Percentiles rank a stretch among this genome's conserved stretches.
Conservation (phyloP, 331 rosid genomes). For the Cydonia oblonga region DNA sequence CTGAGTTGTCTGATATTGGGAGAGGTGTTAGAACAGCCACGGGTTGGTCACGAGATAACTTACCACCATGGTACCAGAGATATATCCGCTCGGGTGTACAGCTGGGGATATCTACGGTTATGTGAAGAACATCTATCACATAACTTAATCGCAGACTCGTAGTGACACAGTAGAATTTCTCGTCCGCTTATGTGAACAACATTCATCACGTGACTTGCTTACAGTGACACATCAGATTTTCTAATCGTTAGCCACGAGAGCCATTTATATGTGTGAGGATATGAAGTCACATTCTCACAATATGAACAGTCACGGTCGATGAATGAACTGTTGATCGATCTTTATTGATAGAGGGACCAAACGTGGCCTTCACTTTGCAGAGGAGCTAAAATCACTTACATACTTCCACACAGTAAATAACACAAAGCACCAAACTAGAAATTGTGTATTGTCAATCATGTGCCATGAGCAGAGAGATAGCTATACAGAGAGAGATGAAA, state of each 20-base stretch:
- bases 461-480: slow-evolving; percentile 8
- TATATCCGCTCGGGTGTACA: not conserved
- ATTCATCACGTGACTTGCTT: no score
- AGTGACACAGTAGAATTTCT: no score
- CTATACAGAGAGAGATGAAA: not conserved
- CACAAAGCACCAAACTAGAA: slow-evolving; percentile 53
- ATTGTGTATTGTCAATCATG: slow-evolving; percentile 36
- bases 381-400: not conserved
- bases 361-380: not conserved
- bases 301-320: slow-evolving; percentile 27
- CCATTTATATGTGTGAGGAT: no score
- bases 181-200: no score
- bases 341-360: slow-evolving; percentile 48
- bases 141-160: no score
- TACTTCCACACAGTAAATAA: slow-evolving; percentile 6
- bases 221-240: no score
- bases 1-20: slow-evolving; percentile 17
- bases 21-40: slow-evolving; percentile 27
- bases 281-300: no score
- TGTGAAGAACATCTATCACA: no score
- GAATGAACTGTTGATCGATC: slow-evolving; percentile 13
- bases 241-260: no score
- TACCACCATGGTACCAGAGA: not conserved
- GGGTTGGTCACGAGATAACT: slow-evolving; percentile 8
- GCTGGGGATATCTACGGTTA: no score